phyloP scores from a whole-genome alignment of 768 basidiomycete species.

The Leccinum barrowsii region DNA sequence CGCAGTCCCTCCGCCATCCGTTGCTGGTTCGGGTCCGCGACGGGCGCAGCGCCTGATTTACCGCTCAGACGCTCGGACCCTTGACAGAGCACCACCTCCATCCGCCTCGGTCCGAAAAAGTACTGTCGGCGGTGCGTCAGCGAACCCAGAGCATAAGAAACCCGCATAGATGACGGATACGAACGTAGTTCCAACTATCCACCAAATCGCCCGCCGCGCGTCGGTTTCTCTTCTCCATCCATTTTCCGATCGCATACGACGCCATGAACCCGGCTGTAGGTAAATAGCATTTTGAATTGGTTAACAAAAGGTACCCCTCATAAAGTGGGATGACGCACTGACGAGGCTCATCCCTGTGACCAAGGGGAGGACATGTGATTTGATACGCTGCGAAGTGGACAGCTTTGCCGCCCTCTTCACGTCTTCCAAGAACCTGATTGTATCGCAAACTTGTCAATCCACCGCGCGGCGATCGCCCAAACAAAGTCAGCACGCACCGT shows the following conservation, averaged over 20 bases:
- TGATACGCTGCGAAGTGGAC: slow-evolving; percentile 6
- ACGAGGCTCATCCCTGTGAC: no score
- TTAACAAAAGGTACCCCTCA: no score
- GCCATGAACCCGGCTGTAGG: no score
- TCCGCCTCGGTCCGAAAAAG: slow-evolving; percentile 45
- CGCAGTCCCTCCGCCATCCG: slow-evolving; percentile 21
- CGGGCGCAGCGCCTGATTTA: slow-evolving; percentile 15
- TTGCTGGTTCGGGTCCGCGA: slow-evolving; percentile 15
- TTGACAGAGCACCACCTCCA: slow-evolving; percentile 39
- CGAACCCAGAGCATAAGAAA: not conserved
- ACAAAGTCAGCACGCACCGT: slow-evolving; percentile 25
- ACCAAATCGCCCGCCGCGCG: slow-evolving; percentile 18
- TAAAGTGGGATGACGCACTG: no score
- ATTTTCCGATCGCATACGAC: no score
- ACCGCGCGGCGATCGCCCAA: no score
- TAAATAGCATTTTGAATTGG: not conserved
- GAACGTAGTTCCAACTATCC: slow-evolving; percentile 50
- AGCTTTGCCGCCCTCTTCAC: slow-evolving; percentile 29
- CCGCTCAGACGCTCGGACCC: slow-evolving; percentile 30
- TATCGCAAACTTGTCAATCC: not conserved
- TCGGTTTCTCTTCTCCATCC: no score
- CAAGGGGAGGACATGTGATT: no score
- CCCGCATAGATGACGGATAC: slow-evolving; percentile 2
- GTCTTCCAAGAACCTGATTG: slow-evolving; percentile 37
- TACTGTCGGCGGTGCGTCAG: slow-evolving; percentile 26